phyloP scores from a whole-genome alignment of 345 rosid genomes.

The Trapa bicornis region DNA sequence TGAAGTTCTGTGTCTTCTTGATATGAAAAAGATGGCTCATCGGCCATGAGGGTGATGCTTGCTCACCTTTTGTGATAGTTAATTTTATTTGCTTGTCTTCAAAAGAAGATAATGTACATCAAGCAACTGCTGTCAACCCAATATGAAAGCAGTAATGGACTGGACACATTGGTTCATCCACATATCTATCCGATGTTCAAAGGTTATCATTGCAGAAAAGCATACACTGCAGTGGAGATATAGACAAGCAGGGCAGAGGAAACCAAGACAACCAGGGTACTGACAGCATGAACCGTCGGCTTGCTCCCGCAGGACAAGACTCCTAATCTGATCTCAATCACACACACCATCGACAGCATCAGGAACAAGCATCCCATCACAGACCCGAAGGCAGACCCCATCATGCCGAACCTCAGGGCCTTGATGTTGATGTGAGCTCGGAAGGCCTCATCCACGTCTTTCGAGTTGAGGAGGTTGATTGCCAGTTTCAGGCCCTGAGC shows the following conservation, averaged over 20 bases:
- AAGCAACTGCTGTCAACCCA: no score
- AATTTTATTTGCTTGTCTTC: no score
- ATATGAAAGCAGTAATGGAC: no score
- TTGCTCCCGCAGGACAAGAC: conserved; percentile 74
- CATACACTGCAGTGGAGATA: conserved; percentile 68
- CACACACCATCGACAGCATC: conserved; percentile 77
- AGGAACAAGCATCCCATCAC: conserved; percentile 87
- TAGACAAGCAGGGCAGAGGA: conserved; percentile 68
- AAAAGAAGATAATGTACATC: no score
- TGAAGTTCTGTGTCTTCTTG: no score
- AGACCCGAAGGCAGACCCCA: conserved; percentile 76
- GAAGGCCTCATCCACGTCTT: conserved; percentile 70
- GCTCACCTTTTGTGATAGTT: no score
- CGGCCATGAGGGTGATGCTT: no score
- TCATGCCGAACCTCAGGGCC: conserved; percentile 73
- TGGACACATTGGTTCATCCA: no score
- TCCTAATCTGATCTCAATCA: conserved; percentile 79
- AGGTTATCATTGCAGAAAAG: conserved; percentile 42
- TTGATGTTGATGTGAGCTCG: conserved; percentile 61
- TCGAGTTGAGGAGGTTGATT: conserved; percentile 68
- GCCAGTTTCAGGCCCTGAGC: conserved; percentile 87
- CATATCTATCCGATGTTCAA: not conserved
- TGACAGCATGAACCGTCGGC: conserved; percentile 43
- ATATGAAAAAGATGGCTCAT: no score
- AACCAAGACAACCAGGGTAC: conserved; percentile 47